These are phyloP conservation scores for Chernovozyma aurita DNA, from an alignment of 1,139 yeast genomes.

Conservation along the genomic window DNA sequence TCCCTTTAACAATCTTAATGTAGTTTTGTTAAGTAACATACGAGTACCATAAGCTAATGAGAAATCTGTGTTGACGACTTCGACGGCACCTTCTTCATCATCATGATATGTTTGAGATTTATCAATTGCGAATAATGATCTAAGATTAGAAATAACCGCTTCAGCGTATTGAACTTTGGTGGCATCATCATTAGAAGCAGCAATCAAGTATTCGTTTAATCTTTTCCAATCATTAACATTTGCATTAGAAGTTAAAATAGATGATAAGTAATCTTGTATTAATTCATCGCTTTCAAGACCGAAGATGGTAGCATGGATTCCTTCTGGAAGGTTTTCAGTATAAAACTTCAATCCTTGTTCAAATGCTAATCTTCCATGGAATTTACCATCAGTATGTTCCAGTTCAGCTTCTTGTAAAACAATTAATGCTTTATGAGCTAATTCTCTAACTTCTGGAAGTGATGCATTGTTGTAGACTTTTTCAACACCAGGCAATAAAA, in stretches of 20 bases:
- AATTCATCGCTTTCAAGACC: constrained; percentile 25
- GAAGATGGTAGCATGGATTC: constrained; percentile 22
- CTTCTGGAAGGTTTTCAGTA: constrained; percentile 15
- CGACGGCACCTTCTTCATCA: constrained; percentile 67
- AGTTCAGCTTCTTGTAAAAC: constrained; percentile 81
- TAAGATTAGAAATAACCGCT: constrained; percentile 49
- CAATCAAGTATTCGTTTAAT: constrained; percentile 51
- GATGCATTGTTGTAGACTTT: constrained; percentile 89
- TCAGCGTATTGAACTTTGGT: constrained; percentile 41
- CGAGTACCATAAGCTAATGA: constrained; percentile 97
- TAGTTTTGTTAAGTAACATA: constrained; percentile 92
- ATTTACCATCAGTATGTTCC: constrained; percentile 60
- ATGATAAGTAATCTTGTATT: constrained; percentile 47
- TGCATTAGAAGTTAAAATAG: constrained; percentile 64
- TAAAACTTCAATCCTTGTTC: neutral
- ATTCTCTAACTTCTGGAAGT: constrained; percentile 92
- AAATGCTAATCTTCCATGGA: constrained; percentile 61
- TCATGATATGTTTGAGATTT: constrained; percentile 45
- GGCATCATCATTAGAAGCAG: constrained; percentile 29
- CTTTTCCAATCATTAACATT: constrained; percentile 90
- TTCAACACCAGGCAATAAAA: constrained; percentile 82
- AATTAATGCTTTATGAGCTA: constrained; percentile 78
- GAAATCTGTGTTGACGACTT: constrained; percentile 89
- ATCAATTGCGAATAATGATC: constrained; percentile 63
- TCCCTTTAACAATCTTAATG: constrained; percentile 81